Conservation (phyloP, 2,329 filamentous ascomycete species). For the Chrysoporthe cubensis region DNA sequence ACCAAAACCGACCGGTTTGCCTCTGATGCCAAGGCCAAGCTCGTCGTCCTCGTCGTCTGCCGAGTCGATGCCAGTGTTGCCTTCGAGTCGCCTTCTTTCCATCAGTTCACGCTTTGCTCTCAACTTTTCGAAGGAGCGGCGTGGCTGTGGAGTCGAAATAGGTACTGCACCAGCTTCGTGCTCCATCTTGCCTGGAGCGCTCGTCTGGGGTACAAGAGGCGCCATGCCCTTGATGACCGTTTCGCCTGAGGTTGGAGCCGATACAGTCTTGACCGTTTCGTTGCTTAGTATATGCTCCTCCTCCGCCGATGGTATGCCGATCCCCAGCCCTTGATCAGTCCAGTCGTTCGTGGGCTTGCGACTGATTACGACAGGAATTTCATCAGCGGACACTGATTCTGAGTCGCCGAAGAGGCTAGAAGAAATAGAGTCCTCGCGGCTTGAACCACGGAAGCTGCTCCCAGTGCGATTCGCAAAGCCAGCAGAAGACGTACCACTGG, state of each 20-base stretch:
- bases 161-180: conserved; percentile 44
- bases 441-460: conserved; percentile 77
- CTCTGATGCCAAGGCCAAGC: conserved; percentile 57
- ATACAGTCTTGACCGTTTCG: conserved; percentile 48
- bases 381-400: conserved; percentile 77
- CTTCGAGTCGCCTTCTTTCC: conserved; percentile 74
- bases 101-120: conserved; percentile 74
- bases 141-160: conserved; percentile 51
- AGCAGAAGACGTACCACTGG: conserved; percentile 68
- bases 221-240: conserved; percentile 51
- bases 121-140: conserved; percentile 73
- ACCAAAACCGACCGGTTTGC: conserved; percentile 38
- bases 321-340: conserved; percentile 79
- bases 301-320: conserved; percentile 70
- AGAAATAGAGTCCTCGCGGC: conserved; percentile 84
- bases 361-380: conserved; percentile 75
- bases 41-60: conserved; percentile 97
- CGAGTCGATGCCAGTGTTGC: conserved; percentile 68
- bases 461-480: conserved; percentile 70
- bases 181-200: conserved; percentile 66
- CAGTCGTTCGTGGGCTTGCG: conserved; percentile 77
- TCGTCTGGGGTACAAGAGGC: conserved; percentile 62
- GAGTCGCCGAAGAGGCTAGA: conserved; percentile 87
- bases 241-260: conserved; percentile 51
- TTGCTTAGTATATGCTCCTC: conserved; percentile 50